A percentile compares a stretch with the other conserved stretches of the same genome.
Evolutionary conservation across 2,329 filamentous ascomycete species (phyloP).

Genomic region (Anthostomella pinea): DNA sequence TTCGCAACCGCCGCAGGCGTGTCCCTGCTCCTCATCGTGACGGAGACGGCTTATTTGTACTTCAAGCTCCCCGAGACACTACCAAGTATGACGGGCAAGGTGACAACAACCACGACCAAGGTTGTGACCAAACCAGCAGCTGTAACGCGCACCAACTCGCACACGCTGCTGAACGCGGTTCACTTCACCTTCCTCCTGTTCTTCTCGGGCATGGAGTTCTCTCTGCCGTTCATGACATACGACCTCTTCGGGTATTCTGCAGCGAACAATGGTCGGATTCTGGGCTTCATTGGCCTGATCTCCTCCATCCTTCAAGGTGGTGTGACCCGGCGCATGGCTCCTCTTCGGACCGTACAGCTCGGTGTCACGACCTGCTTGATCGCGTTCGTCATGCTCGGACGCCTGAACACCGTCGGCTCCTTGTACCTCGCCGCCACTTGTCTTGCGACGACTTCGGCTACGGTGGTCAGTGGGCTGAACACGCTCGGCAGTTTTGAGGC

Average conservation of each 20-base stretch:
- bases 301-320: conserved; percentile 91
- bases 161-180: conserved; percentile 74
- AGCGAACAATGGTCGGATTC: conserved; percentile 75
- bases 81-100: conserved; percentile 49
- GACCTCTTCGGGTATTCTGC: conserved; percentile 84
- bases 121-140: conserved; percentile 19
- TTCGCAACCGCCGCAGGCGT: conserved; percentile 92
- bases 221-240: conserved; percentile 94
- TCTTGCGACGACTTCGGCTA: conserved; percentile 86
- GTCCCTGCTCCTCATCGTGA: conserved; percentile 77
- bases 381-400: conserved; percentile 77
- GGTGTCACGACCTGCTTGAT: conserved; percentile 75
- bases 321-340: conserved; percentile 81
- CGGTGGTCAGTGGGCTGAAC: conserved; percentile 91
- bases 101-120: conserved; percentile 19
- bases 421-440: conserved; percentile 82
- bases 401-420: conserved; percentile 62
- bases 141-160: conserved; percentile 71
- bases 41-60: conserved; percentile 88
- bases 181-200: conserved; percentile 93
- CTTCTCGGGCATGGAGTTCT: conserved; percentile 98
- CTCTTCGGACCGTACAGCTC: conserved; percentile 73
- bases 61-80: conserved; percentile 82
- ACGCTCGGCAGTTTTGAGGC: conserved; percentile 91
- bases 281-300: conserved; percentile 88